These are phyloP conservation scores for Fremontodendron californicum DNA, from an alignment of 345 rosid genomes.

Conservation along the genomic window DNA sequence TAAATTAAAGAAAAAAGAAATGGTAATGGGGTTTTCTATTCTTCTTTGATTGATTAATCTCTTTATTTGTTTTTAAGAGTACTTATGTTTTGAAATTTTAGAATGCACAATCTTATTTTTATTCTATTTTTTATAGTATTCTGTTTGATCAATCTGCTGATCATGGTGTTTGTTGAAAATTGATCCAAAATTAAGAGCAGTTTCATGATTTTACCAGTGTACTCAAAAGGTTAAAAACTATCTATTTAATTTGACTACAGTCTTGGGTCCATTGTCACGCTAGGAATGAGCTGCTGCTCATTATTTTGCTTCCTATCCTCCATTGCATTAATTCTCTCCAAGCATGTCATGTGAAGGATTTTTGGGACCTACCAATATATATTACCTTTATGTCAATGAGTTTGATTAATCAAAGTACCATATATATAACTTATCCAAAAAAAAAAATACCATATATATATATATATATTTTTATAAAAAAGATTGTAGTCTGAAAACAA, in stretches of 20 bases:
- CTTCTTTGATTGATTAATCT: background rate
- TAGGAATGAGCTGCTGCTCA: background rate
- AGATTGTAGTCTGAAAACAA: too few relatives aligned
- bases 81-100: background rate
- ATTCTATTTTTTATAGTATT: background rate
- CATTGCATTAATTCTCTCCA: background rate
- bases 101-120: background rate
- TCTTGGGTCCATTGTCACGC: background rate
- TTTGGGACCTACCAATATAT: slow-evolving; percentile 6
- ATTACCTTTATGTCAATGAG: background rate
- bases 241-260: background rate
- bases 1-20: background rate
- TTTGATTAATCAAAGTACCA: background rate
- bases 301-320: background rate
- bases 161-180: background rate
- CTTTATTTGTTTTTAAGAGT: background rate
- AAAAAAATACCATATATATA: too few relatives aligned
- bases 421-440: too few relatives aligned
- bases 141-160: background rate
- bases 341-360: slow-evolving; percentile 24
- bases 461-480: too few relatives aligned
- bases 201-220: background rate
- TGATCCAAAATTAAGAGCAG: background rate
- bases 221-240: background rate
- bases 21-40: background rate